Base-by-base conservation (phyloP, 139 green algal genomes). In the Chlamydomonas sphaeroides region DNA sequence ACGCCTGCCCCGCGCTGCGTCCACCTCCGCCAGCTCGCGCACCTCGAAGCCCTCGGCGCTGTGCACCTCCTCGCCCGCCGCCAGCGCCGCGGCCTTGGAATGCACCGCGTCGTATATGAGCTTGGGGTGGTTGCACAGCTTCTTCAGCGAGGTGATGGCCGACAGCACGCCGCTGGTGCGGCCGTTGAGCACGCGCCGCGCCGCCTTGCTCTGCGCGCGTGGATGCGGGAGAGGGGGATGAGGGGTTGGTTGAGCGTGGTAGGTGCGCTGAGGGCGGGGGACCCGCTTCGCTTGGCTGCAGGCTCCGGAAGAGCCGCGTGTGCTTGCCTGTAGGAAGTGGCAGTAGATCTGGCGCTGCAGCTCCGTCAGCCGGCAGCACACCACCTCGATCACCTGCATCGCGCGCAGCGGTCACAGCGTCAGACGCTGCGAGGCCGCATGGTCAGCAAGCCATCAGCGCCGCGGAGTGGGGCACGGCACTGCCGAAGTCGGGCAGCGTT, bases 81-180 rank as follows among this genome's bases (percentile, higher is more conserved):
- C 65, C 65, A 21, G 65, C 45, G 45, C 45, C 53, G 65, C 65
- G 65, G 53, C 78, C 78, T 84, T 84, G 78, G n/a, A 57, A 67
- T 85, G 53, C 51, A 84, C 62, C 66, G 76, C 81, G 79, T 98
- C 94, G 71, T 94, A 95, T 65, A 97, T 95, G 42, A 98, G 91
- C 89, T 98, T 99, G 18, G 97, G 97, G 89, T 99, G 97, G 92
- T 98, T 99, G 93, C 96, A 97, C 66, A 99, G 94, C 93, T 99
- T 99, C 84, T 98, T 97, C 7, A 99, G 89, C 1, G 88, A 89
- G 35, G 94, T 98, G 90, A 98, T 98, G 82, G 95, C 95, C 23
- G 89, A 90, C 48, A 98, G 92, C 28, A 96, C 94, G 20, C 89
- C 84, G 10, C 88, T 86, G 67, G 89, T 68, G 66, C 83, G 68